These are phyloP conservation scores for Dioscorea alata DNA, from an alignment of 106 monocot species.

Conservation along the genomic window DNA sequence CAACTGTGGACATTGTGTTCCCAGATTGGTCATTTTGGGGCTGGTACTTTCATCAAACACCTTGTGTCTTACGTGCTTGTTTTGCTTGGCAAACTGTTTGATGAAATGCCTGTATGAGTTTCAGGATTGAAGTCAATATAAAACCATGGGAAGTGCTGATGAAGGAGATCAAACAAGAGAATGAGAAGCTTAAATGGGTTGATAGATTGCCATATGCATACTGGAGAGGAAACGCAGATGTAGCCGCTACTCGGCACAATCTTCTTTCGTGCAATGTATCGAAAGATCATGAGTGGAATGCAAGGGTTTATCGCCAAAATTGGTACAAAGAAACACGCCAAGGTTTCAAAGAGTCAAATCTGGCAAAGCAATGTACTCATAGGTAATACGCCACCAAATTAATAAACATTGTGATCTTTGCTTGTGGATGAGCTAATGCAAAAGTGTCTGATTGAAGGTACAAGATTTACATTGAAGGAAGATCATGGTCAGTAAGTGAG, in stretches of 20 bases:
- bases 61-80: not conserved
- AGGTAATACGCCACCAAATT: conserved; percentile 4
- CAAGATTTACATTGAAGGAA: conserved; percentile 86
- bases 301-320: conserved; percentile 30
- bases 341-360: conserved; percentile 22
- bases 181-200: conserved; percentile 22
- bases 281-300: conserved; percentile 26
- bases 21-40: conserved; percentile 86
- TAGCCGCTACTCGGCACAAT: conserved; percentile 9
- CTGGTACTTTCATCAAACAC: conserved; percentile 26
- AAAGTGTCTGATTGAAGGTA: conserved; percentile 34
- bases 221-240: conserved; percentile 38
- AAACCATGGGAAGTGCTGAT: conserved; percentile 38
- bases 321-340: conserved; percentile 10
- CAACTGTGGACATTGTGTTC: conserved; percentile 49
- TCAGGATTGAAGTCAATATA: conserved; percentile 48
- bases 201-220: conserved; percentile 40
- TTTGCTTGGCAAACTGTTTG: not conserved
- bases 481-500: conserved; percentile 86
- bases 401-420: not conserved
- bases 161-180: conserved; percentile 32
- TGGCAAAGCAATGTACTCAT: conserved; percentile 28
- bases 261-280: conserved; percentile 35
- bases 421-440: not conserved
- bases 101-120: not conserved